Evolutionary conservation across 2,329 filamentous ascomycete species (phyloP), one percentile per base, ranked within the genome.

Genomic region (Shiraia sp.): DNA sequence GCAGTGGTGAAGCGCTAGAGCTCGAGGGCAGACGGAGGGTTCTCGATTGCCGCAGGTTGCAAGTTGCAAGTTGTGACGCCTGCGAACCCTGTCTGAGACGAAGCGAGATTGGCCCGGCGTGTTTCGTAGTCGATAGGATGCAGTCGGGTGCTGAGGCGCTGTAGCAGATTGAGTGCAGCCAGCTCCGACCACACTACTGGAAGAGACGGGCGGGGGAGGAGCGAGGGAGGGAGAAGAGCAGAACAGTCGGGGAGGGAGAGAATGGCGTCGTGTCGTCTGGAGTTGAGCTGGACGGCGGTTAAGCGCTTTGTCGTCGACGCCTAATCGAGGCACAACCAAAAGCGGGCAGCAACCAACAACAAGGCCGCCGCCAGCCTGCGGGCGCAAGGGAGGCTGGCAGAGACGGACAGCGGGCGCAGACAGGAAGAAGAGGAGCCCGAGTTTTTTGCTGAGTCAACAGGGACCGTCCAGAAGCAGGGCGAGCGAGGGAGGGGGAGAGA

Each of bases 31-130:
- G 50, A 23, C 35, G 32, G 47, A 30, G 28, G 46, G 28, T 29
- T 26, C 37, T n/a, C 33, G 31, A 37, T 39, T 36, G 43, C 23
- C 39, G 51, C 36, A 37, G 47, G 40, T 39, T 31, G 45, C 49
- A 41, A 16, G 40, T 39, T 31, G 45, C 49, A 41, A 16, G 36
- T 26, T 29, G 36, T 39, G 55, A 53, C 46, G 50, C 49, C 45
- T 42, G 42, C 49, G 30, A 35, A 49, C 49, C 63, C 63, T 54
- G 58, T 57, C 55, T 65, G 62, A 59, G 61, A 57, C 63, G 65
- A 66, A 68, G 65, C 65, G 65, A 66, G 62, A 68, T 61, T 61
- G 60, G 57, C 50, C 49, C 53, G 63, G 57, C 56, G 49, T 56
- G 61, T 67, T 63, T 60, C 60, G 49, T 48, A 37, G 30, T 35